Conservation (phyloP, 2,329 filamentous ascomycete species). For the Neospermospora avenae region DNA sequence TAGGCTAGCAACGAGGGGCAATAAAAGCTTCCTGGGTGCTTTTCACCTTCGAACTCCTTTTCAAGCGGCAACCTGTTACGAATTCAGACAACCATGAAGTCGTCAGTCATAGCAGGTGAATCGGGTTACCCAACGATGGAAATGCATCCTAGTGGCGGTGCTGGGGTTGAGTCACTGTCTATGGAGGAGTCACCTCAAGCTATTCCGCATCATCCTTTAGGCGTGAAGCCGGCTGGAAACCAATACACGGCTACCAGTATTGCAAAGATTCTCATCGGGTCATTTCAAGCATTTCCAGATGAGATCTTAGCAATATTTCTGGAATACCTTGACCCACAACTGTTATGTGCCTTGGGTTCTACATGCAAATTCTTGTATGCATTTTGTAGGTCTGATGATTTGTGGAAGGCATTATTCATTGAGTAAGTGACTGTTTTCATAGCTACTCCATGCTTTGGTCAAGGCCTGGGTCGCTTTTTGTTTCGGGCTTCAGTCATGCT, state of each 20-base stretch:
- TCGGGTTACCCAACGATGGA: slow-evolving; percentile 12
- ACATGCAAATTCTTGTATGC: slow-evolving; percentile 87
- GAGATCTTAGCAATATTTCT: slow-evolving; percentile 74
- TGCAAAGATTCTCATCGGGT: slow-evolving; percentile 63
- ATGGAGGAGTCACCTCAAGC: slow-evolving; percentile 46
- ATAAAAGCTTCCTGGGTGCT: background rate
- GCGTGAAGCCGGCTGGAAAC: slow-evolving; percentile 85
- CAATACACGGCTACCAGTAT: slow-evolving; percentile 64
- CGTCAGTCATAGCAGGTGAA: slow-evolving; percentile 19
- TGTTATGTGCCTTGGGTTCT: slow-evolving; percentile 64
- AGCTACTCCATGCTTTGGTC: background rate
- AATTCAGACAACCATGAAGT: slow-evolving; percentile 19
- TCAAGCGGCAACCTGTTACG: background rate
- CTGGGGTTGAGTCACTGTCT: slow-evolving; percentile 29
- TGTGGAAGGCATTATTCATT: slow-evolving; percentile 85
- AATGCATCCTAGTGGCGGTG: slow-evolving; percentile 23
- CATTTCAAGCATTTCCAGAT: slow-evolving; percentile 69
- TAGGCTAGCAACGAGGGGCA: background rate
- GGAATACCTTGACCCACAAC: slow-evolving; percentile 65
- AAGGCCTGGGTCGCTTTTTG: background rate
- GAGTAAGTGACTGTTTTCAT: slow-evolving; percentile 59
- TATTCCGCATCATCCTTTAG: slow-evolving; percentile 76
- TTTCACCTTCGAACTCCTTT: background rate
- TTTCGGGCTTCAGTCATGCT: background rate
- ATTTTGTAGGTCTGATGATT: slow-evolving; percentile 76